Conservation (phyloP, 106 monocot genomes). For the Allium sativum region DNA sequence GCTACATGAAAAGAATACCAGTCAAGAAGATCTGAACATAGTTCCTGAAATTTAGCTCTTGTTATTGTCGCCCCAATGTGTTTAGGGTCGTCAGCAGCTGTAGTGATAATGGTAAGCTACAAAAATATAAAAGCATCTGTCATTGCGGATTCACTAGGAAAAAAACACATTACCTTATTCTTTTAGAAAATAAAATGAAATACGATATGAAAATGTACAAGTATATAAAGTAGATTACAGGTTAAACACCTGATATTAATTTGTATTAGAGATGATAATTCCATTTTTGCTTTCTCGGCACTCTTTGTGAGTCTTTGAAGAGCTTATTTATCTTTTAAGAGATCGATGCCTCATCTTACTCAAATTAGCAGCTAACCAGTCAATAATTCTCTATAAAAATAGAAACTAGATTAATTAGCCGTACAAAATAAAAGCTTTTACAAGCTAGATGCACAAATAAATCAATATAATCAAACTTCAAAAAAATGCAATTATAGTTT, state of each 20-base stretch:
- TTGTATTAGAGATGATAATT: constrained; percentile 53
- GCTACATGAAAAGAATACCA: constrained; percentile 16
- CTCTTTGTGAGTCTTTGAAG: constrained; percentile 61
- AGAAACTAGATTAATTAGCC: no score
- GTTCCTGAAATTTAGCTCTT: constrained; percentile 61
- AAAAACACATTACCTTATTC: no score
- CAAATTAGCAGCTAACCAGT: constrained; percentile 45
- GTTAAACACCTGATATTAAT: constrained; percentile 39
- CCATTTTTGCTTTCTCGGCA: constrained; percentile 70
- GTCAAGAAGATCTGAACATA: constrained; percentile 61
- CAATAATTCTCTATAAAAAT: constrained; percentile 34
- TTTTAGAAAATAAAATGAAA: no score
- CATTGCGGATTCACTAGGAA: not conserved
- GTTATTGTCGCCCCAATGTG: constrained; percentile 60
- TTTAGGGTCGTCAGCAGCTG: constrained; percentile 64
- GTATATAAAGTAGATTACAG: no score
- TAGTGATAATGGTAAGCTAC: constrained; percentile 70
- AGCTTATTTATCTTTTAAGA: constrained; percentile 64
- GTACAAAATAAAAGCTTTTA: no score
- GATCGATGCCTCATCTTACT: constrained; percentile 57
- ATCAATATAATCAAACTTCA: no score
- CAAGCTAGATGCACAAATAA: no score
- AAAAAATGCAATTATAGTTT: no score
- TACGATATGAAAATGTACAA: no score
- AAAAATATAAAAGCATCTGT: not conserved